Percentiles rank a stretch among this genome's conserved stretches.
Conservation (phyloP, 345 rosid genomes). For the Geranium rotundifolium region DNA sequence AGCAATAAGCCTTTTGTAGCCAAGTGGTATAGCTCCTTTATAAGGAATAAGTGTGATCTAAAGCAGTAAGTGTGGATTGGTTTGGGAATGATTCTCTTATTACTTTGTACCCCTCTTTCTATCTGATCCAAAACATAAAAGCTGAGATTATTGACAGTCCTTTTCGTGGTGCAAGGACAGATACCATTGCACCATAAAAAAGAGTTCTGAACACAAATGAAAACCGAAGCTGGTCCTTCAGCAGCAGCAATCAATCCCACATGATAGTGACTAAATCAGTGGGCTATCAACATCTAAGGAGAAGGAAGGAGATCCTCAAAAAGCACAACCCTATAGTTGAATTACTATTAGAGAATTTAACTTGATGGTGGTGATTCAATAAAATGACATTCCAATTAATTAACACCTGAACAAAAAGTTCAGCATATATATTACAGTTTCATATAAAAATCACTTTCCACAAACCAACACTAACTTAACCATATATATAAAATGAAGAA, state of each 20-base stretch:
- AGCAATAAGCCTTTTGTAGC: too few relatives aligned
- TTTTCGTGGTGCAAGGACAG: not conserved
- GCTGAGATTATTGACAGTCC: not conserved
- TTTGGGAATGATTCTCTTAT: too few relatives aligned
- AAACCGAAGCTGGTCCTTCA: not conserved
- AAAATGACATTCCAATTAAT: constrained; percentile 6
- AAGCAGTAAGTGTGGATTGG: too few relatives aligned
- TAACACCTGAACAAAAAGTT: constrained; percentile 8
- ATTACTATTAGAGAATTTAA: constrained; percentile 9
- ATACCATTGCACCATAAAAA: not conserved
- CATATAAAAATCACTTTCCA: constrained; percentile 1
- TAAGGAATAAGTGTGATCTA: too few relatives aligned
- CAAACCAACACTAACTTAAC: not conserved
- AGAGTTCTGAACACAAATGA: too few relatives aligned
- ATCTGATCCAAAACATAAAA: too few relatives aligned
- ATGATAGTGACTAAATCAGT: too few relatives aligned
- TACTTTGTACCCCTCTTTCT: too few relatives aligned
- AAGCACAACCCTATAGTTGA: constrained; percentile 11
- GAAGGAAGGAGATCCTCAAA: constrained; percentile 9
- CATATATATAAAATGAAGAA: not conserved
- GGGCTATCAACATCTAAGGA: not conserved
- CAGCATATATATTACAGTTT: not conserved
- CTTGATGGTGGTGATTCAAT: constrained; percentile 11
- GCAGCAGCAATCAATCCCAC: too few relatives aligned
- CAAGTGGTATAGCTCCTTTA: too few relatives aligned